phyloP scores from a whole-genome alignment of 495 filamentous ascomycete species.

The Xylaria cubensis region DNA sequence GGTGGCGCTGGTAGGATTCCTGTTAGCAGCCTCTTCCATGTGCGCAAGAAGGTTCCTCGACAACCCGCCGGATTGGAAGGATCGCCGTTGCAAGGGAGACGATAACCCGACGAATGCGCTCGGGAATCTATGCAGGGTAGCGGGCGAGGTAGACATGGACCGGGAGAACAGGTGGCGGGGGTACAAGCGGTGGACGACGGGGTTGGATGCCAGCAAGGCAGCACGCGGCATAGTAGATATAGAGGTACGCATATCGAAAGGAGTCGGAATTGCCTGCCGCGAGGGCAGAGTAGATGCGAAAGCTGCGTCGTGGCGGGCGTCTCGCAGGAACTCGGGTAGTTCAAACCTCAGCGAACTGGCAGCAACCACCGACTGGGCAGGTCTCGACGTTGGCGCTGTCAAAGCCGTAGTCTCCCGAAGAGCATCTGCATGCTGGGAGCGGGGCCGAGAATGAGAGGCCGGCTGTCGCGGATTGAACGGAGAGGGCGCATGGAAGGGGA shows the following conservation, averaged over 20 bases:
- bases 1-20: constrained; percentile 82
- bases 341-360: constrained; percentile 30
- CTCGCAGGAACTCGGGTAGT: constrained; percentile 51
- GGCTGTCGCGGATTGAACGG: constrained; percentile 22
- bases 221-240: constrained; percentile 39
- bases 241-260: constrained; percentile 43
- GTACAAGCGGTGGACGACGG: constrained; percentile 33
- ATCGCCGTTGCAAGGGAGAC: constrained; percentile 39
- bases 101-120: constrained; percentile 29
- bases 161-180: constrained; percentile 30
- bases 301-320: constrained; percentile 34
- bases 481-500: constrained; percentile 48
- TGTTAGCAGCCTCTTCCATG: constrained; percentile 85
- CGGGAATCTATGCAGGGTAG: constrained; percentile 31
- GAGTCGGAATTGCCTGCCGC: constrained; percentile 33
- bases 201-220: constrained; percentile 38
- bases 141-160: constrained; percentile 37
- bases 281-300: constrained; percentile 23
- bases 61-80: constrained; percentile 49
- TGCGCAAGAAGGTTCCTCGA: constrained; percentile 57
- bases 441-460: constrained; percentile 23
- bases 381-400: background rate
- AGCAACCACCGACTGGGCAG: constrained; percentile 20
- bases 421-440: constrained; percentile 4
- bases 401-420: background rate